Conservation (phyloP, 257 asterid species). For the Nicotiana attenuata region DNA sequence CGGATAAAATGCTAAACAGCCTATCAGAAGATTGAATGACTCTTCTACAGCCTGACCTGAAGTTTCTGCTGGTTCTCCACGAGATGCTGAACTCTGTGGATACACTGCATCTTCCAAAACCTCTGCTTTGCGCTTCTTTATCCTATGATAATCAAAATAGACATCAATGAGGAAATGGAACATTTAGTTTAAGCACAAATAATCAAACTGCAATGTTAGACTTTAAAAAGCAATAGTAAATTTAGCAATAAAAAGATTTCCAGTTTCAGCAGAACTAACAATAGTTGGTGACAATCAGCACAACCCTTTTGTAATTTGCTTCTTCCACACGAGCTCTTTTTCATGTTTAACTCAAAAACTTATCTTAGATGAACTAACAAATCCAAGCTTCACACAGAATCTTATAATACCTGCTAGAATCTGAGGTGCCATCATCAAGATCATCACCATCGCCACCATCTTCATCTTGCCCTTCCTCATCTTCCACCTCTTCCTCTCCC, state of each 20-base stretch:
- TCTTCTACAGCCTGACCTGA: constrained; percentile 24
- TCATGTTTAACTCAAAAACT: background rate
- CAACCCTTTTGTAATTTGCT: background rate
- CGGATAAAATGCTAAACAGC: background rate
- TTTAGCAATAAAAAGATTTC: background rate
- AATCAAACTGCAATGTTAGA: background rate
- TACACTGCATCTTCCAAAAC: constrained; percentile 20
- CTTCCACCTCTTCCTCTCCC: constrained; percentile 13
- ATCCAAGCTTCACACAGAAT: background rate
- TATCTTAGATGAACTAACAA: background rate
- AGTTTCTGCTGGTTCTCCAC: constrained; percentile 28
- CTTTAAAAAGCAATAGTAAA: background rate
- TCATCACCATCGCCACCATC: constrained; percentile 18
- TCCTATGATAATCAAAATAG: constrained; percentile 29
- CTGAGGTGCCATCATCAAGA: constrained; percentile 18
- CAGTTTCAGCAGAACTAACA: background rate
- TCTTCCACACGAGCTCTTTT: background rate
- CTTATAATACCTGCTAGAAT: constrained; percentile 34
- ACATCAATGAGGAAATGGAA: background rate
- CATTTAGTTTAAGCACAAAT: background rate
- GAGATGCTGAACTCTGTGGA: constrained; percentile 34
- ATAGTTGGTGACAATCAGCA: constrained; percentile 5
- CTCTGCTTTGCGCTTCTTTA: constrained; percentile 72
- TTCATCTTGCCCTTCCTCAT: constrained; percentile 19
- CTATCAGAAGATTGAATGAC: background rate